These are phyloP conservation scores for Eutypa lata DNA, from an alignment of 2,329 filamentous ascomycete species.

Conservation along the genomic window DNA sequence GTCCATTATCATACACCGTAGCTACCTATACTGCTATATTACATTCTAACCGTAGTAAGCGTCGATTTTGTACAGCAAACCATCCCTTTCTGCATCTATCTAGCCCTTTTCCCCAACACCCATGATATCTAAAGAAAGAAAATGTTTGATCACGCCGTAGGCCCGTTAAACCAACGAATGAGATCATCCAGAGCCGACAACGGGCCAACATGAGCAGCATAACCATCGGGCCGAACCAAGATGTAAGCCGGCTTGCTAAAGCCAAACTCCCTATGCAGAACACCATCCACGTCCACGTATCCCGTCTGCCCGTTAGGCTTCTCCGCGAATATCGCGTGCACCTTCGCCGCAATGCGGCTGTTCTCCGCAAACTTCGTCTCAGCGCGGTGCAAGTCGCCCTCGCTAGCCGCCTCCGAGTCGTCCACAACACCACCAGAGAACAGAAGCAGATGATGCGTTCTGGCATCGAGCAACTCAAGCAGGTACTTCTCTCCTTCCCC, in stretches of 20 bases:
- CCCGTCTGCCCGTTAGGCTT: slow-evolving; percentile 4
- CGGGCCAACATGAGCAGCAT: slow-evolving; percentile 25
- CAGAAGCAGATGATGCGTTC: slow-evolving; percentile 22
- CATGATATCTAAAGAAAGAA: neutral
- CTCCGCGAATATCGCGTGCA: slow-evolving; percentile 18
- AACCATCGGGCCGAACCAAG: slow-evolving; percentile 25
- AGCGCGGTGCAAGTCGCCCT: slow-evolving; percentile 15
- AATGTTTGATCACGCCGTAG: neutral
- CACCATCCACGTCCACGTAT: slow-evolving; percentile 18
- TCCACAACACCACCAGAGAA: slow-evolving; percentile 24
- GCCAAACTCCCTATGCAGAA: slow-evolving; percentile 21
- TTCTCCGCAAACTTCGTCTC: slow-evolving; percentile 11
- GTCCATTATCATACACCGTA: neutral
- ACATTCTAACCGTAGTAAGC: neutral
- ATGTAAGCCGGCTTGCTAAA: slow-evolving; percentile 18
- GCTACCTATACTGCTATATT: too few species aligned
- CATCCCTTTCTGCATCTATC: too few species aligned
- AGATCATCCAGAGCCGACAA: slow-evolving; percentile 14
- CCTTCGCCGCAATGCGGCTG: slow-evolving; percentile 8
- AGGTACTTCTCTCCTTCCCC: slow-evolving; percentile 17
- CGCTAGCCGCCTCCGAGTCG: slow-evolving; percentile 8
- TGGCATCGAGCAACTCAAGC: slow-evolving; percentile 17
- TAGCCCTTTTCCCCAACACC: slow-evolving; percentile 1
- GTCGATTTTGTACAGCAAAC: too few species aligned
- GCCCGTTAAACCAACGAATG: slow-evolving; percentile 9